Conservation (phyloP, 441 rosid species). For the Macaranga tanarius region DNA sequence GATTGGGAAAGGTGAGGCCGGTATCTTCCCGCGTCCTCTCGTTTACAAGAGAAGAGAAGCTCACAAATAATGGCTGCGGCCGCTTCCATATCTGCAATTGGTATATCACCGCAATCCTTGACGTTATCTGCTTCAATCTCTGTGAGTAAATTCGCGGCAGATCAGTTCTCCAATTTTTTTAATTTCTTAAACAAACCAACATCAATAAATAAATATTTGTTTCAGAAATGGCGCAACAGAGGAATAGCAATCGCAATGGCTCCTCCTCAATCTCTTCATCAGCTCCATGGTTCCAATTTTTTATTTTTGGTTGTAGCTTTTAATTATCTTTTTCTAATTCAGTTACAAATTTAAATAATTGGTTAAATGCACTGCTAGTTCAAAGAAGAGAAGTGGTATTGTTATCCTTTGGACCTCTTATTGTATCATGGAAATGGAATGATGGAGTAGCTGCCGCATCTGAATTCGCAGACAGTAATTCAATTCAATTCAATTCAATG, state of each 20-base stretch:
- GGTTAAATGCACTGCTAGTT: slow-evolving; percentile 17
- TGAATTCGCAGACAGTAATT: slow-evolving; percentile 76
- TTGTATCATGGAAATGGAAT: slow-evolving; percentile 29
- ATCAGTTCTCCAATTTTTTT: background rate
- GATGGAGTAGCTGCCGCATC: slow-evolving; percentile 49
- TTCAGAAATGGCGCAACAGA: slow-evolving; percentile 19
- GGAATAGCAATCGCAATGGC: background rate
- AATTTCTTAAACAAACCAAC: background rate
- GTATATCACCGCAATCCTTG: slow-evolving; percentile 14
- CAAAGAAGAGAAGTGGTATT: slow-evolving; percentile 52
- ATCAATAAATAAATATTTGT: no score
- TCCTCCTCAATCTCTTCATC: background rate
- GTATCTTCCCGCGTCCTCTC: slow-evolving; percentile 42
- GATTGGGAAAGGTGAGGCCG: slow-evolving; percentile 35
- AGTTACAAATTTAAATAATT: no score
- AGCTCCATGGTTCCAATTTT: no score
- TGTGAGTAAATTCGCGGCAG: background rate
- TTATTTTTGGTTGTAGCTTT: no score
- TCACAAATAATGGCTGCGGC: no score
- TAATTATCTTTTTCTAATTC: no score
- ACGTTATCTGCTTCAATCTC: background rate
- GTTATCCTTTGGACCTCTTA: slow-evolving; percentile 46
- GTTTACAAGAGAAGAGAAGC: background rate
- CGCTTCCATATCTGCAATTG: slow-evolving; percentile 50
- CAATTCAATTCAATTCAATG: no score